These are phyloP conservation scores for Yarrowia sp. DNA, from an alignment of 805 yeast genomes.

Conservation along the genomic window DNA sequence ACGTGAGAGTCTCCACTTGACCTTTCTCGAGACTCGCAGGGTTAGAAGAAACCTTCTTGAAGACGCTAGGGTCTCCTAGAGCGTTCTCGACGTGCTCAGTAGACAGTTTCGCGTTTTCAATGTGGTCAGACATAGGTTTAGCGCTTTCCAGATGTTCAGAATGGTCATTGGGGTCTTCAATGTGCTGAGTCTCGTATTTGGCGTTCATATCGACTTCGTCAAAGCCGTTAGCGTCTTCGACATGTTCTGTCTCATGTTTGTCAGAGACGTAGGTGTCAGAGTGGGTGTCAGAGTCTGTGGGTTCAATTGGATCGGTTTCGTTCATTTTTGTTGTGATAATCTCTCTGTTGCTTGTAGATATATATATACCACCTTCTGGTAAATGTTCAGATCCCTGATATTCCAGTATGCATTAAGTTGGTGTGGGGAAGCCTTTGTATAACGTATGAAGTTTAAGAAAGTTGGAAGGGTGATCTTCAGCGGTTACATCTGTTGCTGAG, in stretches of 20 bases:
- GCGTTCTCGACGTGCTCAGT: not conserved
- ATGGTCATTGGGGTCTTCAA: too few species aligned
- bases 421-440: too few species aligned
- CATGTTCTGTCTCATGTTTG: not conserved
- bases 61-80: not conserved
- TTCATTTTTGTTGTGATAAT: not conserved
- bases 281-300: not conserved
- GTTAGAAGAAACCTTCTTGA: not conserved
- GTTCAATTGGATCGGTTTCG: not conserved
- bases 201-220: too few species aligned
- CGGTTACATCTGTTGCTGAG: too few species aligned
- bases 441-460: too few species aligned
- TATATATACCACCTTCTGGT: too few species aligned
- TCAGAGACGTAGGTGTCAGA: not conserved
- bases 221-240: not conserved
- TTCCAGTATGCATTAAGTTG: too few species aligned
- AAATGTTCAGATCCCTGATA: too few species aligned
- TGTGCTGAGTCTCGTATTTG: too few species aligned
- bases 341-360: too few species aligned
- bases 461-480: too few species aligned
- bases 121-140: not conserved
- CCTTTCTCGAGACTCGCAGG: not conserved
- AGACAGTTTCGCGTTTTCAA: not conserved
- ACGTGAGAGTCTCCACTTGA: not conserved
- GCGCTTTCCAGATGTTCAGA: not conserved